A percentile compares a stretch with the other conserved stretches of the same genome.
These are phyloP conservation scores for Cladosporium phlei DNA, from an alignment of 2,329 filamentous ascomycete species.

Conservation along the genomic window DNA sequence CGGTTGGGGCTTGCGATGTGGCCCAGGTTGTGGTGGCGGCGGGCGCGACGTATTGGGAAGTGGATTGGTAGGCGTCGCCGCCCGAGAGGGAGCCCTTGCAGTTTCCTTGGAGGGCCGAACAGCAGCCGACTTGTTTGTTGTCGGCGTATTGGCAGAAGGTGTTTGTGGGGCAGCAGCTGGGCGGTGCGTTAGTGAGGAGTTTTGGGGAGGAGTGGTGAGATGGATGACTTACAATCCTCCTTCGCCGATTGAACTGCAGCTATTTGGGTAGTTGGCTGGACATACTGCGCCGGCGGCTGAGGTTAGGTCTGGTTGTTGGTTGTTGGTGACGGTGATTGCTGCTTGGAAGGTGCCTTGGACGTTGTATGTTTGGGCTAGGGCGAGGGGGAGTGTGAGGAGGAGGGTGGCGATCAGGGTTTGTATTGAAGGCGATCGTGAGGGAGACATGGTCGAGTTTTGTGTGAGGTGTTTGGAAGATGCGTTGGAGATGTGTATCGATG, in stretches of 20 bases:
- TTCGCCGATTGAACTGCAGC: constrained; percentile 39
- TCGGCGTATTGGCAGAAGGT: constrained; percentile 29
- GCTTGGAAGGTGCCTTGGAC: constrained; percentile 31
- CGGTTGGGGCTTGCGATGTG: constrained; percentile 7
- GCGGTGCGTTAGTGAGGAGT: neutral
- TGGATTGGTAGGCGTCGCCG: constrained; percentile 20
- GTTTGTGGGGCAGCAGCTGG: constrained; percentile 31
- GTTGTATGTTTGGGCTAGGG: constrained; percentile 20
- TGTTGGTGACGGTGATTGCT: constrained; percentile 12
- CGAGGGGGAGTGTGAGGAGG: constrained; percentile 13
- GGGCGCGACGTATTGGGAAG: constrained; percentile 13
- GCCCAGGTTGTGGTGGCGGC: constrained; percentile 15
- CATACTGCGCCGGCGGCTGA: constrained; percentile 28
- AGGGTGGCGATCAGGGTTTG: constrained; percentile 13
- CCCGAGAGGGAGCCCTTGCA: constrained; percentile 23
- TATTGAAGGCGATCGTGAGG: constrained; percentile 12
- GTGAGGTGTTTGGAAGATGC: neutral
- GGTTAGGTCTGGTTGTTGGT: constrained; percentile 25
- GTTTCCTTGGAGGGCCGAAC: constrained; percentile 28
- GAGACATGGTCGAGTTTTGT: neutral
- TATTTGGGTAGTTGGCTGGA: constrained; percentile 34
- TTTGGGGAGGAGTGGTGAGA: neutral
- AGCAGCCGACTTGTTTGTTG: constrained; percentile 31
- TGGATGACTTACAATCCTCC: constrained; percentile 39
- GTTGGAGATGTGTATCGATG: neutral